Percentiles rank a stretch among this genome's conserved stretches.
phyloP scores from a whole-genome alignment of 495 filamentous ascomycete genomes.

The Xylaria castorea region DNA sequence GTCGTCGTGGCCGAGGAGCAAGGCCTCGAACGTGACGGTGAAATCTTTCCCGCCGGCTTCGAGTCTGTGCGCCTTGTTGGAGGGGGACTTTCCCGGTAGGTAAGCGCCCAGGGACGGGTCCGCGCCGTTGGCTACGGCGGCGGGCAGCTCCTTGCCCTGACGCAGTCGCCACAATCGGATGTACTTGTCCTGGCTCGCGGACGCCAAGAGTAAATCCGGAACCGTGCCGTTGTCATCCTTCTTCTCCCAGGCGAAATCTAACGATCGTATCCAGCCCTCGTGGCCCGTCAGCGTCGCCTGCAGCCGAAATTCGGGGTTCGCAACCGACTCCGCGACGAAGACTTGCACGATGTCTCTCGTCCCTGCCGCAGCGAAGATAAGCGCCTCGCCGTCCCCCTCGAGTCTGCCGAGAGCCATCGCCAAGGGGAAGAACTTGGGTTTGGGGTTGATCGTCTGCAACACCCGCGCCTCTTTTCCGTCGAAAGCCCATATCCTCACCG shows the following conservation, averaged over 20 bases:
- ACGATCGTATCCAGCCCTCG: constrained; percentile 90
- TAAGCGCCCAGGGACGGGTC: constrained; percentile 56
- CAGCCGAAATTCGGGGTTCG: constrained; percentile 63
- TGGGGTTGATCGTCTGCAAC: constrained; percentile 74
- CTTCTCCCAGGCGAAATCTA: constrained; percentile 73
- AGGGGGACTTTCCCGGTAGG: constrained; percentile 68
- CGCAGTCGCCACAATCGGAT: constrained; percentile 91
- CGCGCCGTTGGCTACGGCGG: constrained; percentile 47
- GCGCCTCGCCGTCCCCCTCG: constrained; percentile 51
- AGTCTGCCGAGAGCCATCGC: constrained; percentile 69
- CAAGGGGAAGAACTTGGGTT: constrained; percentile 81
- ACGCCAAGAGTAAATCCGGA: constrained; percentile 82
- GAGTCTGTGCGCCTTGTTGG: constrained; percentile 85
- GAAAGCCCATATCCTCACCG: constrained; percentile 77
- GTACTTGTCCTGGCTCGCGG: constrained; percentile 97
- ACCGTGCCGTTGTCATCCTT: constrained; percentile 45
- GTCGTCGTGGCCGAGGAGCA: constrained; percentile 95
- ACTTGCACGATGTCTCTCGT: constrained; percentile 81
- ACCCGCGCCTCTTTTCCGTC: constrained; percentile 54
- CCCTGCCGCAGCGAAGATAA: constrained; percentile 81
- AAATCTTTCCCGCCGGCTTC: constrained; percentile 61
- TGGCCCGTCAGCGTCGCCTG: constrained; percentile 86
- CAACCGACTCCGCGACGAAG: constrained; percentile 59
- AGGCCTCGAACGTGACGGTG: constrained; percentile 90
- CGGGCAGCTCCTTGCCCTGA: constrained; percentile 67